phyloP scores from a whole-genome alignment of 495 filamentous ascomycete species.

The Chaetomium tenue region DNA sequence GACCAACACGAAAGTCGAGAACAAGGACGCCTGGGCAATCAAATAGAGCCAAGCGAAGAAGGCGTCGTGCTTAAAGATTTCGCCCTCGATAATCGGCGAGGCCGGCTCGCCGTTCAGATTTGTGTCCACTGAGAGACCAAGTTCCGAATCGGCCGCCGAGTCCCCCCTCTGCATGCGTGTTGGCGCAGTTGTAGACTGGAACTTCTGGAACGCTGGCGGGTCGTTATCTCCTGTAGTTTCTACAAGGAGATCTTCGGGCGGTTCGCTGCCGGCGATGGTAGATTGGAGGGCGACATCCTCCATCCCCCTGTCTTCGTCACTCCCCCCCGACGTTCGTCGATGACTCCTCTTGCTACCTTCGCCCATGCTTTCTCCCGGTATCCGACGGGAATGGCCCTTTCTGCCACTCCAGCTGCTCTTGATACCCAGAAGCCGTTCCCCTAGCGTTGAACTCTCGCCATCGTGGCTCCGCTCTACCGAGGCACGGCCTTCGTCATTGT shows the following conservation, averaged over 20 bases:
- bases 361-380: slow-evolving; percentile 41
- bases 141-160: slow-evolving; percentile 32
- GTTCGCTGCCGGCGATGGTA: slow-evolving; percentile 55
- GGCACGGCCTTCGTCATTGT: slow-evolving; percentile 60
- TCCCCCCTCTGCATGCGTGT: slow-evolving; percentile 30
- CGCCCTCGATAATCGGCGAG: slow-evolving; percentile 39
- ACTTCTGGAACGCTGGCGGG: slow-evolving; percentile 85
- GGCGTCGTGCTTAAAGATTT: slow-evolving; percentile 66
- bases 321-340: slow-evolving; percentile 37
- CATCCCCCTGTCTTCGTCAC: slow-evolving; percentile 65
- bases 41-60: slow-evolving; percentile 92
- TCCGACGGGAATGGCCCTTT: slow-evolving; percentile 39
- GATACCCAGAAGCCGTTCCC: slow-evolving; percentile 52
- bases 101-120: slow-evolving; percentile 24
- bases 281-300: slow-evolving; percentile 85
- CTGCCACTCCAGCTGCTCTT: slow-evolving; percentile 60
- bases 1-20: slow-evolving; percentile 83
- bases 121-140: slow-evolving; percentile 29
- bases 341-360: slow-evolving; percentile 42
- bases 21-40: slow-evolving; percentile 75
- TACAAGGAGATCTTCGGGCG: slow-evolving; percentile 58
- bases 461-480: slow-evolving; percentile 59
- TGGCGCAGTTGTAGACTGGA: slow-evolving; percentile 45
- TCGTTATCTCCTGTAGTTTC: slow-evolving; percentile 58
- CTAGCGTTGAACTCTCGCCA: slow-evolving; percentile 38